Evolutionary conservation across 2,329 filamentous ascomycete genomes (phyloP).

Genomic region (Colletotrichum tamarilloi): DNA sequence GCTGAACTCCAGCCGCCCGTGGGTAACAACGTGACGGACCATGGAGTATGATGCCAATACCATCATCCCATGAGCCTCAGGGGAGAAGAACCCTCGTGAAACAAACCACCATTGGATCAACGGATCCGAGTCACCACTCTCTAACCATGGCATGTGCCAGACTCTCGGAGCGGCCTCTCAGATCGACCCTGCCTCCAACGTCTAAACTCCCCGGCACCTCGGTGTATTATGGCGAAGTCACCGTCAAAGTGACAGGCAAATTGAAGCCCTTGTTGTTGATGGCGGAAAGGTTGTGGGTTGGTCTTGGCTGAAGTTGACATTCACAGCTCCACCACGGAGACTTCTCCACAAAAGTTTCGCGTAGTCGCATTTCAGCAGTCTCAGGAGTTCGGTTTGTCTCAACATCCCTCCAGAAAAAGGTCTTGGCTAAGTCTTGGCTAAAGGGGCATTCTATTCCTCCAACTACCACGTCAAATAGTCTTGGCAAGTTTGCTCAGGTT

Average conservation of each 20-base stretch:
- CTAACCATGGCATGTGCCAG: background rate
- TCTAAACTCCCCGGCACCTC: background rate
- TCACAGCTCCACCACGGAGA: background rate
- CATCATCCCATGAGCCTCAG: background rate
- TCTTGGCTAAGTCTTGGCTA: constrained; percentile 3
- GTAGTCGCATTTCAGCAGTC: constrained; percentile 26
- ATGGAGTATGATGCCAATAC: background rate
- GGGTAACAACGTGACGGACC: background rate
- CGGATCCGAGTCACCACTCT: background rate
- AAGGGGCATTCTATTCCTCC: background rate
- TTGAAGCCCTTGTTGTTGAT: background rate
- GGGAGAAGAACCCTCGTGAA: background rate
- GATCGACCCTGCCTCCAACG: background rate
- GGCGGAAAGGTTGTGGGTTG: background rate
- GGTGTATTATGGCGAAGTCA: background rate
- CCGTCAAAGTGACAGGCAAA: background rate
- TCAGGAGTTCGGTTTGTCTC: constrained; percentile 6
- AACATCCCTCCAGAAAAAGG: no score
- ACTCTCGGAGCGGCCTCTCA: background rate
- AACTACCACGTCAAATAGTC: background rate
- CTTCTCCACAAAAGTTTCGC: constrained; percentile 28
- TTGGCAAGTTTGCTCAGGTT: background rate
- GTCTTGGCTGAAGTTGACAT: constrained; percentile 1
- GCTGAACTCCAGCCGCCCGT: background rate
- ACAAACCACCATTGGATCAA: background rate